Base-by-base conservation (phyloP, 192 early-diverging fungal species). In the Gorgonomyces haynaldii region DNA sequence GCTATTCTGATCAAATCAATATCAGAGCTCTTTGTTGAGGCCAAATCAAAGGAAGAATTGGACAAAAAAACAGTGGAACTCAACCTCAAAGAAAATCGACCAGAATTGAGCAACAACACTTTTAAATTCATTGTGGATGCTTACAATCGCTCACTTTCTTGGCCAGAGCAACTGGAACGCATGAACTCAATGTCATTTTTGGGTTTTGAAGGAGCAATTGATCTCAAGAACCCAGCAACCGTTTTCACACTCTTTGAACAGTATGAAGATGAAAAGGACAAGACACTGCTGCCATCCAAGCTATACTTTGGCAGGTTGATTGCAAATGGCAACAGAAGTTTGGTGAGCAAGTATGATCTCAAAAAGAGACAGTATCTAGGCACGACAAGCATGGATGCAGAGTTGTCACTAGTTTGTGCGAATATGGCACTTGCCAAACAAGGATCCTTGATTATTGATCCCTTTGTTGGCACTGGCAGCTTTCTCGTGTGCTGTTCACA, bases 361-460 rank as follows among this genome's bases (percentile, higher is more conserved):
- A 98, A 98, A 67, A 93, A 96, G 57, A 66, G 95, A 42, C 75
- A 72, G 37, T 98, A 98, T 50, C 58, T 98, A 37, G 95, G 95
- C 22, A 98, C 83, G 24, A 98, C 95, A 1, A 82, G 85, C 22
- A 98, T 98, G 95, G 95, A 98, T 58, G 91, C 95, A 5, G 91
- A 98, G 63, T 66, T 98, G 34, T 96, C 92, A 1, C 63, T 98
- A 24, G 72, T 98, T 28, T 95, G 94, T 91, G 87, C 91, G 1
- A 98, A 98, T 50, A 83, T 87, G 60, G 95, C 87, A 5, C 61
- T 90, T 38, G 88, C 86, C 13, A 48, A 71, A 7, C 69, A 75
- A 13, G 89, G 89, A 10, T 70, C 81, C 23, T 56, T 96, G 1
- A 76, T 95, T 2, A 81, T 93, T 40, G 95, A 98, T 62, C 95